Evolutionary conservation across 202 grass and related monocot genomes (phyloP), one percentile per base, ranked within the genome.

Genomic region (Carex arenaria): DNA sequence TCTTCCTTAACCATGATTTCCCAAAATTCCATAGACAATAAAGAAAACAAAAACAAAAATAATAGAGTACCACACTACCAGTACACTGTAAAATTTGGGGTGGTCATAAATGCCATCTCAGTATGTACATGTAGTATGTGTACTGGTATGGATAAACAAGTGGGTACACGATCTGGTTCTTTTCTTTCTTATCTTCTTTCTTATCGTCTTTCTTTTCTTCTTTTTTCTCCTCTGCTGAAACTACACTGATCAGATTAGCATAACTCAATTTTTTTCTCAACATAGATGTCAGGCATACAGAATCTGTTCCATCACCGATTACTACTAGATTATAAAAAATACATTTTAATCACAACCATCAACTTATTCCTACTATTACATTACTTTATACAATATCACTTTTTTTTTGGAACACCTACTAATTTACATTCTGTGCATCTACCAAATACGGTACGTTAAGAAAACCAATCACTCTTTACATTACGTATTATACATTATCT

Each of bases 271-370:
- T 56, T 22, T 87, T 87, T 62, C 93, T 87, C 18, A 95, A 84
- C n/a, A 86, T 53, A 19, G 67, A 14, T 75, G 82, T 84, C 56
- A 84, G 10, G 19, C 0, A 2, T 23, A 75, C 67, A 54, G 59
- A 32, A 74, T 92, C 93, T 1, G 90, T 82, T 2, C 90, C 90
- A 0, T 92, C 76, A 32, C 93, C 93, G 20, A 90, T 0, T 10
- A 92, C 61, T 23, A 87, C 84, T 43, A 95, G 82, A 69, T 90
- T 90, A 74, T 91, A n/a, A n/a, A 47, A 47, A 47, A 47, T 47
- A 47, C 9, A 47, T 10, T 47, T 47, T n/a, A 57, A 17, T 17
- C 54, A 57, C 1, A 57, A 57, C 13, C 18, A 17, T 17, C 13
- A 17, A 14, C 12, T 5, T 17, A 17, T 57, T 57, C 6, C n/a